Conservation (phyloP, 2,329 filamentous ascomycete species). For the Xylariaceae sp. region DNA sequence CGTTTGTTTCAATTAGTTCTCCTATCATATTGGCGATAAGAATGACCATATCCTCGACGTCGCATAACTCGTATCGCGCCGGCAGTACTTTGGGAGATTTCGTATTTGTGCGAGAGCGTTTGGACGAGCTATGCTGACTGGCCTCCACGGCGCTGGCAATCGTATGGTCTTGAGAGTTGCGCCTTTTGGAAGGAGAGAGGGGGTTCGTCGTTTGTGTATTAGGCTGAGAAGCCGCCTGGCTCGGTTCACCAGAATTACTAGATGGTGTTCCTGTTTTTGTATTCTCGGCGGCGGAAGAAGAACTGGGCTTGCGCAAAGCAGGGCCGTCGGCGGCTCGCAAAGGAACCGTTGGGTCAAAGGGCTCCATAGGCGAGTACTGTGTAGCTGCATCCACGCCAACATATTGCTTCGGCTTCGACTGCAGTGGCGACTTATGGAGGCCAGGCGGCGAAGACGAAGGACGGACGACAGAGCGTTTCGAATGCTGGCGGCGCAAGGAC, state of each 20-base stretch:
- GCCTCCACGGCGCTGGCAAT: slow-evolving; percentile 24
- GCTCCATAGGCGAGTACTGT: slow-evolving; percentile 47
- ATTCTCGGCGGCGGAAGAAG: slow-evolving; percentile 17
- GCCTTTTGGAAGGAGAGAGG: slow-evolving; percentile 39
- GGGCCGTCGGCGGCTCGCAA: slow-evolving; percentile 30
- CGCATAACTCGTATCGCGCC: slow-evolving; percentile 71
- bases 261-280: slow-evolving; percentile 18
- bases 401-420: slow-evolving; percentile 37
- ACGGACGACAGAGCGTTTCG: slow-evolving; percentile 30
- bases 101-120: slow-evolving; percentile 49
- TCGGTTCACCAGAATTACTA: slow-evolving; percentile 18
- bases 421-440: slow-evolving; percentile 29
- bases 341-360: slow-evolving; percentile 37
- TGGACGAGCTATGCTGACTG: slow-evolving; percentile 39
- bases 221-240: slow-evolving; percentile 20
- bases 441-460: slow-evolving; percentile 35
- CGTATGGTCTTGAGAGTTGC: slow-evolving; percentile 39
- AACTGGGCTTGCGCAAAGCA: slow-evolving; percentile 29
- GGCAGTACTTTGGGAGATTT: slow-evolving; percentile 58
- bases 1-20: slow-evolving; percentile 90
- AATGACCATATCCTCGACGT: slow-evolving; percentile 79
- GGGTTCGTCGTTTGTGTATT: slow-evolving; percentile 18
- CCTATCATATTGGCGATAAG: slow-evolving; percentile 93
- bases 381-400: slow-evolving; percentile 44
- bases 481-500: slow-evolving; percentile 39